Percentiles rank a stretch among this genome's conserved stretches.
Evolutionary conservation across 495 filamentous ascomycete species (phyloP).

Genomic region (Neurospora sp.): DNA sequence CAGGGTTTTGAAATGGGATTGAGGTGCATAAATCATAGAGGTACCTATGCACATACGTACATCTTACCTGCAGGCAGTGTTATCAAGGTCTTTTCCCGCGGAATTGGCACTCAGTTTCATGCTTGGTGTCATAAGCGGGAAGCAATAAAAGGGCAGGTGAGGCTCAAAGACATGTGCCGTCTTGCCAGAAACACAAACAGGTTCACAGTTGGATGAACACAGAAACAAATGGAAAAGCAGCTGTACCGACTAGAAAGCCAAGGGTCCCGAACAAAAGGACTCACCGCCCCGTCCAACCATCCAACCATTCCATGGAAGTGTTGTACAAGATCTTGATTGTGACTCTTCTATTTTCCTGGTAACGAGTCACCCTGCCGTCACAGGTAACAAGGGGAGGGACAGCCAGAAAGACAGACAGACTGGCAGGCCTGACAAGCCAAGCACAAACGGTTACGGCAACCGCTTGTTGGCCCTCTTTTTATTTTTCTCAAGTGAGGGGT

Average conservation of each 20-base stretch:
- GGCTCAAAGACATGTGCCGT: not conserved
- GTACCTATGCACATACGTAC: not conserved
- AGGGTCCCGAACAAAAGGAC: not conserved
- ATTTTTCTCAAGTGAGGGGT: not conserved
- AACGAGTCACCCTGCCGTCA: not conserved
- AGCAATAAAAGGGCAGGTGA: too few relatives aligned
- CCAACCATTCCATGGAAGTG: not conserved
- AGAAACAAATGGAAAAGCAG: not conserved
- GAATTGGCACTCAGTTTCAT: not conserved
- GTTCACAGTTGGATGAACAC: not conserved
- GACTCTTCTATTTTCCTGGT: not conserved
- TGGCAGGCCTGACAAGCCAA: not conserved
- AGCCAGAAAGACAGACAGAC: not conserved
- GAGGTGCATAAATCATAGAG: not conserved
- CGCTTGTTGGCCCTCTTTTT: not conserved
- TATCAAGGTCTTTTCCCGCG: not conserved
- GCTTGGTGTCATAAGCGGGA: not conserved
- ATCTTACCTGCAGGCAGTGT: not conserved
- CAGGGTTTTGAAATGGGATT: not conserved
- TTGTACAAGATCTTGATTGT: not conserved
- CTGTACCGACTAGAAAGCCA: not conserved
- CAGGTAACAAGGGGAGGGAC: not conserved
- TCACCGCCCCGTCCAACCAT: not conserved
- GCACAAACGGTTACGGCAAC: not conserved
- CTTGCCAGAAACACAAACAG: not conserved